phyloP scores from a whole-genome alignment of 202 grass and related monocot species.

The Sporobolus alterniflorus region DNA sequence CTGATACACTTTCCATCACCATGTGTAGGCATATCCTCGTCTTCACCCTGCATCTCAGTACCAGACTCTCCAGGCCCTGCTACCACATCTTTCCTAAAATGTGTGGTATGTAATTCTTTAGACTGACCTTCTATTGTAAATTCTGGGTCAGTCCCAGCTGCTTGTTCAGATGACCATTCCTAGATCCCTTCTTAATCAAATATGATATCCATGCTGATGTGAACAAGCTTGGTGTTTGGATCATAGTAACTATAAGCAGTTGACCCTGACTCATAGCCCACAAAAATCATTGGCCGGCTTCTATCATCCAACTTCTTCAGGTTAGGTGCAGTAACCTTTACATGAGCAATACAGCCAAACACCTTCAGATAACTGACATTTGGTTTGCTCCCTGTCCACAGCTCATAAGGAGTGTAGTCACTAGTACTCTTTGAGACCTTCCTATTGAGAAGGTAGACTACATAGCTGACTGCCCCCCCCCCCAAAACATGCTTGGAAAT shows the following conservation, averaged over 20 bases:
- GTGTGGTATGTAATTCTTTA: too few relatives aligned
- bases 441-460: background rate
- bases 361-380: too few relatives aligned
- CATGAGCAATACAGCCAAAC: too few relatives aligned
- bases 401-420: background rate
- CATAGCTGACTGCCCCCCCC: background rate
- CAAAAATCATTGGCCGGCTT: background rate
- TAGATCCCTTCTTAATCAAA: background rate
- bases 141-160: too few relatives aligned
- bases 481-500: background rate
- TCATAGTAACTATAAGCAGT: background rate
- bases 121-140: too few relatives aligned
- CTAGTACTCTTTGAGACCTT: background rate
- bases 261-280: background rate
- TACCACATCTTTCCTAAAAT: too few relatives aligned
- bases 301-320: background rate
- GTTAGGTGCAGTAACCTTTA: too few relatives aligned
- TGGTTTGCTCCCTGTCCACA: background rate
- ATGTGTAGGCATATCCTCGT: too few relatives aligned
- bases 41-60: too few relatives aligned
- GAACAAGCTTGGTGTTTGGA: fast-evolving
- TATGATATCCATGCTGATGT: background rate
- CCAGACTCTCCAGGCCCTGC: too few relatives aligned
- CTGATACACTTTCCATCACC: too few relatives aligned
- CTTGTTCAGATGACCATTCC: too few relatives aligned